A percentile compares a stretch with the other conserved stretches of the same genome.
phyloP scores from a whole-genome alignment of 495 filamentous ascomycete genomes.

The Bombardia bombarda region DNA sequence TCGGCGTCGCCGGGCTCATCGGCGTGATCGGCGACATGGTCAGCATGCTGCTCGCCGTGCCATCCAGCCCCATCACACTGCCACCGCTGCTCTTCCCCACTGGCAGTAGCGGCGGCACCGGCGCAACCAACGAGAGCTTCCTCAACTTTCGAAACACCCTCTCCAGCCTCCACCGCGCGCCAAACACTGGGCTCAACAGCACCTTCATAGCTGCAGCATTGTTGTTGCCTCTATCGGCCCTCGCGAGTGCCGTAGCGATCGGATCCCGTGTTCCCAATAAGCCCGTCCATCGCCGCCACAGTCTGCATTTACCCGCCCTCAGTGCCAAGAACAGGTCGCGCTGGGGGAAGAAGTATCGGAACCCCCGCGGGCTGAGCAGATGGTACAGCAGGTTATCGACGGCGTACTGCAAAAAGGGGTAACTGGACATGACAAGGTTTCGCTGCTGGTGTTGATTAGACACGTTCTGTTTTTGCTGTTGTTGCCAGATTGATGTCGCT shows the following conservation, averaged over 20 bases:
- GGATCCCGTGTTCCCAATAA: slow-evolving; percentile 25
- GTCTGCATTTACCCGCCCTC: slow-evolving; percentile 16
- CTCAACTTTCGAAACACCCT: slow-evolving; percentile 22
- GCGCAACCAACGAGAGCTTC: slow-evolving; percentile 4
- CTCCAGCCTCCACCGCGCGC: slow-evolving; percentile 22
- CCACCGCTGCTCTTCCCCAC: neutral
- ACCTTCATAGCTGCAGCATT: slow-evolving; percentile 3
- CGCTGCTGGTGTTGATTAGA: slow-evolving; percentile 16
- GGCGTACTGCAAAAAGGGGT: slow-evolving; percentile 32
- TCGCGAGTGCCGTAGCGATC: slow-evolving; percentile 16
- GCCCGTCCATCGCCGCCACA: slow-evolving; percentile 31
- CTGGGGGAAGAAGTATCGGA: slow-evolving; percentile 31
- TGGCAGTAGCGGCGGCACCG: neutral
- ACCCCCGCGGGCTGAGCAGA: slow-evolving; percentile 20
- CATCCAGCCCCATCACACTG: neutral
- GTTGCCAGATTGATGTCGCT: neutral
- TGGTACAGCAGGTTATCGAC: slow-evolving; percentile 28
- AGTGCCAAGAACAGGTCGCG: slow-evolving; percentile 16
- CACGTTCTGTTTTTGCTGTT: neutral
- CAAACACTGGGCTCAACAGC: slow-evolving; percentile 26
- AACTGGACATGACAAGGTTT: slow-evolving; percentile 19
- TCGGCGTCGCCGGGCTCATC: slow-evolving; percentile 3
- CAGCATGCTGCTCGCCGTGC: neutral
- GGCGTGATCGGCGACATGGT: slow-evolving; percentile 12
- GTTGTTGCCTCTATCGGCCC: slow-evolving; percentile 12